phyloP scores from a whole-genome alignment of 1,139 yeast species.

The Debaryomyces coudertii region DNA sequence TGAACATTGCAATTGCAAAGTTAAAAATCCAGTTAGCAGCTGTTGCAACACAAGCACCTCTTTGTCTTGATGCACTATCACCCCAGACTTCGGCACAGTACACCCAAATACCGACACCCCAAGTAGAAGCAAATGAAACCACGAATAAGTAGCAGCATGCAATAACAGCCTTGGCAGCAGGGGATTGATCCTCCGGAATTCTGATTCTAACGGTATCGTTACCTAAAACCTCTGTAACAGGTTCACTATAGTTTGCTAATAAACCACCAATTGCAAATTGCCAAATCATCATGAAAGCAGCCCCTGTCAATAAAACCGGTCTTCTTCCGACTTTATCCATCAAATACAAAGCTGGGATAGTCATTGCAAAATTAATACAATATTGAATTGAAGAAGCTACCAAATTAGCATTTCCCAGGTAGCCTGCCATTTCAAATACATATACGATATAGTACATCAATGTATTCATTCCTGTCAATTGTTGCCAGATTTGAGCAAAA shows the following conservation, averaged over 20 bases:
- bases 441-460: slow-evolving; percentile 43
- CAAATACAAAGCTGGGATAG: slow-evolving; percentile 48
- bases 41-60: slow-evolving; percentile 53
- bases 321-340: slow-evolving; percentile 61
- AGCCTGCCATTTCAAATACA: slow-evolving; percentile 40
- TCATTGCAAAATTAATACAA: slow-evolving; percentile 41
- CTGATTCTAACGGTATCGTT: slow-evolving; percentile 42
- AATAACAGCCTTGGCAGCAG: slow-evolving; percentile 52
- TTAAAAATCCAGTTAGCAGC: slow-evolving; percentile 52
- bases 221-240: slow-evolving; percentile 24
- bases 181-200: slow-evolving; percentile 35
- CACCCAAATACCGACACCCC: slow-evolving; percentile 60
- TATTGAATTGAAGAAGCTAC: slow-evolving; percentile 38
- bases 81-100: slow-evolving; percentile 56
- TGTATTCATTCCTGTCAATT: slow-evolving; percentile 42
- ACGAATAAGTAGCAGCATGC: slow-evolving; percentile 57
- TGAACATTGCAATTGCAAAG: slow-evolving; percentile 49
- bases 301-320: slow-evolving; percentile 46
- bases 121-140: slow-evolving; percentile 49
- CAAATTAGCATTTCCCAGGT: slow-evolving; percentile 29
- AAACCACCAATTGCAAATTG: slow-evolving; percentile 50
- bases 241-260: slow-evolving; percentile 45
- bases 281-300: slow-evolving; percentile 46
- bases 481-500: slow-evolving; percentile 41
- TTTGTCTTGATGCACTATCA: slow-evolving; percentile 50